phyloP scores from a whole-genome alignment of 768 basidiomycete genomes.

The Xerocomellus amylosporus region DNA sequence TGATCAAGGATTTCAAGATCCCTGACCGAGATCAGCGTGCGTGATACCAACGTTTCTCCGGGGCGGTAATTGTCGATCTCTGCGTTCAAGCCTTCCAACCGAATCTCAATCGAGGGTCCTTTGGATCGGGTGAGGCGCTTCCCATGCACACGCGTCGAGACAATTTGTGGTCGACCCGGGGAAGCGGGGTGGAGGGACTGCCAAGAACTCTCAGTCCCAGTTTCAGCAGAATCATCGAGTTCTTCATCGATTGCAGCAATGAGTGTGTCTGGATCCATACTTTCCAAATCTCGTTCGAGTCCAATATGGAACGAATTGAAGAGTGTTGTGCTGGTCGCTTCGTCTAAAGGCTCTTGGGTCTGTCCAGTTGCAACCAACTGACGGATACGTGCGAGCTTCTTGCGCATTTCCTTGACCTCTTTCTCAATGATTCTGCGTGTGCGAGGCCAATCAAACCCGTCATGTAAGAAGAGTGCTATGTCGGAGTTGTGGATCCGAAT shows the following conservation, averaged over 20 bases:
- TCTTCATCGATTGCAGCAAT: slow-evolving; percentile 94
- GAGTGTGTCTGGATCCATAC: slow-evolving; percentile 70
- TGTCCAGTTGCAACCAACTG: slow-evolving; percentile 93
- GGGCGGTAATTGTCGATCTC: slow-evolving; percentile 66
- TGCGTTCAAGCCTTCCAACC: slow-evolving; percentile 57
- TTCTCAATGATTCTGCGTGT: slow-evolving; percentile 88
- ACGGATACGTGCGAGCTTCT: slow-evolving; percentile 80
- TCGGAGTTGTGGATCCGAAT: slow-evolving; percentile 60
- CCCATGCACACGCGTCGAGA: slow-evolving; percentile 43
- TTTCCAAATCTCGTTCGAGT: slow-evolving; percentile 71
- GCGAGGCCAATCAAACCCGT: slow-evolving; percentile 90
- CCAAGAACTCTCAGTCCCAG: slow-evolving; percentile 83
- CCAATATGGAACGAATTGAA: slow-evolving; percentile 97
- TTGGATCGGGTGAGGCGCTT: slow-evolving; percentile 71
- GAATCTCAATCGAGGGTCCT: slow-evolving; percentile 81
- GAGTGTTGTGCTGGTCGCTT: slow-evolving; percentile 68
- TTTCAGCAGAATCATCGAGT: slow-evolving; percentile 72
- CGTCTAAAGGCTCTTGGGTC: slow-evolving; percentile 70
- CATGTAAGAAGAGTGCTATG: slow-evolving; percentile 72
- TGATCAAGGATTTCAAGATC: slow-evolving; percentile 92
- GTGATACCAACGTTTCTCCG: slow-evolving; percentile 55
- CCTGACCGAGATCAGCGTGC: slow-evolving; percentile 62
- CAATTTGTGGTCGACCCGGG: slow-evolving; percentile 39
- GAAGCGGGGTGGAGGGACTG: slow-evolving; percentile 68
- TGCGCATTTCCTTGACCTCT: slow-evolving; percentile 84